Evolutionary conservation across 1,139 yeast genomes (phyloP), one percentile per base, ranked within the genome.

Genomic region (Suhomyces coccinellae): DNA sequence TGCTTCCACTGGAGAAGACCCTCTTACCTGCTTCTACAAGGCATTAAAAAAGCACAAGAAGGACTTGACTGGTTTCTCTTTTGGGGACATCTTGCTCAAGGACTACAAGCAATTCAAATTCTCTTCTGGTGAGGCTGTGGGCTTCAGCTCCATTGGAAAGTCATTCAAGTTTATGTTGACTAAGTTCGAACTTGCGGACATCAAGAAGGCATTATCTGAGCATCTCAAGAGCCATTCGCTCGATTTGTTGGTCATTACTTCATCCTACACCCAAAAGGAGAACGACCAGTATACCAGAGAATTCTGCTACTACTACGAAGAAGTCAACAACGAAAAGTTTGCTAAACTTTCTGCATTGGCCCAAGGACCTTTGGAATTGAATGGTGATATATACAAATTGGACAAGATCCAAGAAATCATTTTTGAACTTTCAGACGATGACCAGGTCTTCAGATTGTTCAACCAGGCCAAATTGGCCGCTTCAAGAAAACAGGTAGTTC

Each of bases 401-500:
- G 40, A 46, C 32, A 43, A 51, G 22, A 46, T 47, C 24, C 36
- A 46, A 14, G 22, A 14, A 1, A 20, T 36, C 14, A 37, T 43
- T 15, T 40, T 34, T 16, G 36, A 40, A 6, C 44, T 43, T 7
- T 36, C 38, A 2, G 42, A 17, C 9, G 33, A 36, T 2, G 45
- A n/a, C 3, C 27, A 31, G 4, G 35, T 36, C 13, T 57, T 74
- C 42, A 55, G 53, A 34, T 54, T 75, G 10, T 80, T 65, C 55
- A 67, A 76, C 48, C 96, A 88, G 60, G 52, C 54, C 8, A 81
- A 85, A 49, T 60, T 75, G 11, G 64, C 66, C 3, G 90, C 91
- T 1, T 85, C 93, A 28, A 75, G 97, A 54, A 90, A 90, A 59
- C 95, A 87, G 61, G 88, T 90, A n/a, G 95, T 87, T 8, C 96